Conservation (phyloP, 1,284 basidiomycete genomes). For the Malassezia slooffiae region DNA sequence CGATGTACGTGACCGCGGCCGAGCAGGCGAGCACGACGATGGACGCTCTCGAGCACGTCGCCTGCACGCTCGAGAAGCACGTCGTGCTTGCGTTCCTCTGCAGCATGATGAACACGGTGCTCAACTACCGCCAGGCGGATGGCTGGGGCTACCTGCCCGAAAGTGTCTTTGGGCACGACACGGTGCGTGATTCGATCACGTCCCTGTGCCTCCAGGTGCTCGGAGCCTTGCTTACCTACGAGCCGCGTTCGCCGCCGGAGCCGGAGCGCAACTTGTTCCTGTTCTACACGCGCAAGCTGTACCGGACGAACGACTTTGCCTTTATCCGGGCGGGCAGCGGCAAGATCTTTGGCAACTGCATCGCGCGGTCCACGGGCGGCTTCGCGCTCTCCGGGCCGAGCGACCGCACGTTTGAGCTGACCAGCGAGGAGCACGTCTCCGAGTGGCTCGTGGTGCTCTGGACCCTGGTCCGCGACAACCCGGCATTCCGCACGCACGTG, state of each 20-base stretch:
- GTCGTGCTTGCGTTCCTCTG: slow-evolving; percentile 37
- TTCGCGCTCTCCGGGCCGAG: slow-evolving; percentile 3
- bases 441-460: slow-evolving; percentile 34
- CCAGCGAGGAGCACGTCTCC: slow-evolving; percentile 22
- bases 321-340: slow-evolving; percentile 23
- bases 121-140: slow-evolving; percentile 21
- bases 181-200: slow-evolving; percentile 18
- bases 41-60: slow-evolving; percentile 22
- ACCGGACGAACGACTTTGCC: slow-evolving; percentile 35
- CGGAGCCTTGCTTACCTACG: slow-evolving; percentile 32
- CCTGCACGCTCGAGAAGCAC: slow-evolving; percentile 22
- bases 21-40: slow-evolving; percentile 14
- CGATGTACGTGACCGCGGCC: slow-evolving; percentile 30
- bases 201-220: slow-evolving; percentile 32
- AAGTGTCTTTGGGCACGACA: slow-evolving; percentile 12
- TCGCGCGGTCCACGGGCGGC: slow-evolving; percentile 6
- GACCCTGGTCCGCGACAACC: slow-evolving; percentile 28
- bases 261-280: slow-evolving; percentile 24
- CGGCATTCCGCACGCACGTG: slow-evolving; percentile 29
- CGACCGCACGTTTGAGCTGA: slow-evolving; percentile 2
- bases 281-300: slow-evolving; percentile 39
- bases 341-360: slow-evolving; percentile 19
- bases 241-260: not conserved
- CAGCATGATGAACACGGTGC: slow-evolving; percentile 35
- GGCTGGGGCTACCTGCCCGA: slow-evolving; percentile 2